Conservation (phyloP, 768 basidiomycete genomes). For the Coprinopsis marcescibilis region DNA sequence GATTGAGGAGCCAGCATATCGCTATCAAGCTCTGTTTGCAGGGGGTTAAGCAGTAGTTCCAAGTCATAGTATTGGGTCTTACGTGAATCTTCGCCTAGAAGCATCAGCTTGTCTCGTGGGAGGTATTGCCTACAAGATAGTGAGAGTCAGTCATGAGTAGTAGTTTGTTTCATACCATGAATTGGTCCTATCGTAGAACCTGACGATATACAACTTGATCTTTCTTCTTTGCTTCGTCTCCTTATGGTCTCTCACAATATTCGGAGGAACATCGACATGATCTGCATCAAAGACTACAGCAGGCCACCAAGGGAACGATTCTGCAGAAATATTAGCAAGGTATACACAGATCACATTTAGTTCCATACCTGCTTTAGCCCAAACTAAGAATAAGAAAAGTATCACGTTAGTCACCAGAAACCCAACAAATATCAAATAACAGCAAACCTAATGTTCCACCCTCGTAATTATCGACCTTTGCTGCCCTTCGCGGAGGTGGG, state of each 20-base stretch:
- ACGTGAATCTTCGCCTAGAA: constrained; percentile 71
- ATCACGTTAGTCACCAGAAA: constrained; percentile 2
- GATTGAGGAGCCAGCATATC: constrained; percentile 51
- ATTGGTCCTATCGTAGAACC: constrained; percentile 66
- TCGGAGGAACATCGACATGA: constrained; percentile 48
- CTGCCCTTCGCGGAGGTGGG: constrained; percentile 10
- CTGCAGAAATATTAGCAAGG: constrained; percentile 28
- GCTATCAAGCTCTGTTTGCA: constrained; percentile 52
- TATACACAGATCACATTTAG: constrained; percentile 6
- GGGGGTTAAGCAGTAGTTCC: too few relatives aligned
- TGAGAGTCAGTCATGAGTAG: neutral
- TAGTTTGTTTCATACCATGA: constrained; percentile 45
- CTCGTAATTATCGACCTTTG: constrained; percentile 14
- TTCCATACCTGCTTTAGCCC: constrained; percentile 70
- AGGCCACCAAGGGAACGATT: constrained; percentile 83
- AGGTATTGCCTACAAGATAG: constrained; percentile 59
- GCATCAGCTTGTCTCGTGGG: constrained; percentile 44
- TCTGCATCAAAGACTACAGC: constrained; percentile 68
- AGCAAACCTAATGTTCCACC: constrained; percentile 63
- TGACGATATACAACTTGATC: constrained; percentile 56
- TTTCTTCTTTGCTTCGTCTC: constrained; percentile 31
- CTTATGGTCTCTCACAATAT: constrained; percentile 25
- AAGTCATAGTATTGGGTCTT: too few relatives aligned
- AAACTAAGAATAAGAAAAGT: constrained; percentile 43
- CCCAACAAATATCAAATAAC: constrained; percentile 17